Percentiles rank a stretch among this genome's conserved stretches.
These are phyloP conservation scores for Penicillium goetzii DNA, from an alignment of 495 filamentous ascomycete genomes.

Conservation along the genomic window DNA sequence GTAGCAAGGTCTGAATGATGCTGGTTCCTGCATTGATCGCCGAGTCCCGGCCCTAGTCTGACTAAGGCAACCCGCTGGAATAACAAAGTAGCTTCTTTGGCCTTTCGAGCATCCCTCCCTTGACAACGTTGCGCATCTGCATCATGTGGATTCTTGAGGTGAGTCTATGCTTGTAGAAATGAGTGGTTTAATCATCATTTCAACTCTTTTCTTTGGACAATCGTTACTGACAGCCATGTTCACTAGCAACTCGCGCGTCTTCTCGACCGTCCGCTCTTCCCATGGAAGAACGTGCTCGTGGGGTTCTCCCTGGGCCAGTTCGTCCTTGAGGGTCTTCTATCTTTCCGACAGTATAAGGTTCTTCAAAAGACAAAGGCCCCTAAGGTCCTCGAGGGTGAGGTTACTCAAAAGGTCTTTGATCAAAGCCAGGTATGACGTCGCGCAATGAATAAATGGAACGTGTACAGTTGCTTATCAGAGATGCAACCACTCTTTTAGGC, in stretches of 20 bases:
- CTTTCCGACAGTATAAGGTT: conserved; percentile 83
- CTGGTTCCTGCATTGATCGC: conserved; percentile 11
- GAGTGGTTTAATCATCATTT: background rate
- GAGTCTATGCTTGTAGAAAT: conserved; percentile 13
- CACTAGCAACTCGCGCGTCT: conserved; percentile 79
- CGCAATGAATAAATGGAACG: background rate
- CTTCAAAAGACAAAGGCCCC: conserved; percentile 78
- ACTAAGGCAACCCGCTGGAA: conserved; percentile 36
- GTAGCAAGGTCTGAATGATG: background rate
- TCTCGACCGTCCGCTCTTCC: conserved; percentile 89
- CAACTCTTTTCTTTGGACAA: conserved; percentile 1
- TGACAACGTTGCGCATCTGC: conserved; percentile 30
- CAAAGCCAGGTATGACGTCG: conserved; percentile 73
- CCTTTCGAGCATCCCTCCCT: conserved; percentile 17
- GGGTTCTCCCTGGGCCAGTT: conserved; percentile 91
- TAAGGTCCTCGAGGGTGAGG: conserved; percentile 80
- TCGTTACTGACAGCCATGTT: conserved; percentile 20
- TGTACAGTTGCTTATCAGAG: conserved; percentile 12
- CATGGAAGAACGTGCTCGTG: conserved; percentile 95
- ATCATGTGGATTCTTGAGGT: conserved; percentile 53
- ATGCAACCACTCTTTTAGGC: conserved; percentile 54
- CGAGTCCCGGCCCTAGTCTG: conserved; percentile 21
- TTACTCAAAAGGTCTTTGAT: conserved; percentile 88
- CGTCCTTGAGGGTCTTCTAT: conserved; percentile 81
- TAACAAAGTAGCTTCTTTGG: conserved; percentile 38